These are phyloP conservation scores for Holtermannia corniformis DNA, from an alignment of 768 basidiomycete genomes.

Conservation along the genomic window DNA sequence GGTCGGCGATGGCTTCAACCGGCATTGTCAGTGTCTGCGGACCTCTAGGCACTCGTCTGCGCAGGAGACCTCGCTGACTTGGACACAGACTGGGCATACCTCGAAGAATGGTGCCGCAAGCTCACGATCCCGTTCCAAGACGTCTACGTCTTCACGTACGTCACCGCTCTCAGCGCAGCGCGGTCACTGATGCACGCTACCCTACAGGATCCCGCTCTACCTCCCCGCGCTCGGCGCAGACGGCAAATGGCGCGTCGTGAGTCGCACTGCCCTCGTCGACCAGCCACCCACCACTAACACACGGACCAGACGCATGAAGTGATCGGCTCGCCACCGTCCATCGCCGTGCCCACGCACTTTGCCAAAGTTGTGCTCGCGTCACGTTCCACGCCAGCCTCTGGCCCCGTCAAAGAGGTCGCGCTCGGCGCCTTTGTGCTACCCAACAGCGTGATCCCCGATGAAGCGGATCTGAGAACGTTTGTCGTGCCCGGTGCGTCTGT, in stretches of 20 bases:
- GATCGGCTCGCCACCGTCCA: conserved; percentile 80
- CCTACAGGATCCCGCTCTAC: conserved; percentile 72
- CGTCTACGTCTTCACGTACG: conserved; percentile 85
- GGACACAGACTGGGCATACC: conserved; percentile 89
- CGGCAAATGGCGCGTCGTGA: conserved; percentile 90
- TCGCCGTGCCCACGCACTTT: conserved; percentile 94
- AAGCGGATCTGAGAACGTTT: conserved; percentile 68
- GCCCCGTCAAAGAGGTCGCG: conserved; percentile 60
- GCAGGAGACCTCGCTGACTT: neutral
- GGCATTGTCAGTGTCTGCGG: conserved; percentile 61
- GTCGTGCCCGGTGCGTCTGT: conserved; percentile 59
- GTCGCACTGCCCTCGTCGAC: conserved; percentile 37
- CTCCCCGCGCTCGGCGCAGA: conserved; percentile 74
- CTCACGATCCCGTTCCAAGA: conserved; percentile 81
- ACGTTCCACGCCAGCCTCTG: conserved; percentile 49
- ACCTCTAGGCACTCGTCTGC: neutral
- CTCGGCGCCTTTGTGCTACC: conserved; percentile 93
- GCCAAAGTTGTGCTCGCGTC: conserved; percentile 86
- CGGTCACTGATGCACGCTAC: neutral
- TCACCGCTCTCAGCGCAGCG: neutral
- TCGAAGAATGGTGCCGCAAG: conserved; percentile 89
- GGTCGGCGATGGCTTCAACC: conserved; percentile 93
- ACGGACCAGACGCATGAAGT: conserved; percentile 88
- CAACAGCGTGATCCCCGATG: conserved; percentile 83
- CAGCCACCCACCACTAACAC: neutral